Base-by-base conservation (phyloP, 192 early-diverging fungal species). In the Umbelopsis sp. region DNA sequence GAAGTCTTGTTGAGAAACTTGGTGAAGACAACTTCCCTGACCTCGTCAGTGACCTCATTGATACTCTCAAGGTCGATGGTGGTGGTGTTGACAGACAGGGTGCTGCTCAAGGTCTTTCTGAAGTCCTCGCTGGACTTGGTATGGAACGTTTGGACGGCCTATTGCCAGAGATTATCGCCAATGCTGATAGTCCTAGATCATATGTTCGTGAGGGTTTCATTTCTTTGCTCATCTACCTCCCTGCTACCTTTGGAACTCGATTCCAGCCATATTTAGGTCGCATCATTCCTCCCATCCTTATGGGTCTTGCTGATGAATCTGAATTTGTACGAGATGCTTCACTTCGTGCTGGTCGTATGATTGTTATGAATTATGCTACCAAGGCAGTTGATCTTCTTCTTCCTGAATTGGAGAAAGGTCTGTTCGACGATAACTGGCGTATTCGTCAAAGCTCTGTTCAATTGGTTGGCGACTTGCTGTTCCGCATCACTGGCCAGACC, bases 121-220 rank as follows among this genome's bases (percentile, higher is more conserved):
- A 99, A 78, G 90, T 99, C 11, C 79, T 98, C 7, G 86, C 95
- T 10, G 97, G 96, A 51, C 78, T 97, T 21, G 97, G 96, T 15
- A 69, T 97, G 35, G 85, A 87, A 52, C 86, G 93, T 5, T 73
- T 99, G 78, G 95, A 97, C 65, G 87, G 86, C 8, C 82, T 98
- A 50, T 80, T 99, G 53, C 95, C 97, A 18, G 95, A 97, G 68
- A 88, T 99, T 44, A 77, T 98, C 21, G 86, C 88, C 67, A 94
- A 94, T 76, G 81, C 88, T 16, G 81, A 79, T 67, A 91, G 89
- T 52, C 58, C 86, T n/a, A 88, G 86, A 68, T 70, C 89, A 2
- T 89, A 91, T 68, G 92, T 97, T 22, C 93, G 98, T 47, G 97
- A 99, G 82, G 98, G 98, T 68, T 99, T 97, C 74, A 94, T 98